Conservation (phyloP, 1,284 basidiomycete species). For the Ceratobasidium sp. region DNA sequence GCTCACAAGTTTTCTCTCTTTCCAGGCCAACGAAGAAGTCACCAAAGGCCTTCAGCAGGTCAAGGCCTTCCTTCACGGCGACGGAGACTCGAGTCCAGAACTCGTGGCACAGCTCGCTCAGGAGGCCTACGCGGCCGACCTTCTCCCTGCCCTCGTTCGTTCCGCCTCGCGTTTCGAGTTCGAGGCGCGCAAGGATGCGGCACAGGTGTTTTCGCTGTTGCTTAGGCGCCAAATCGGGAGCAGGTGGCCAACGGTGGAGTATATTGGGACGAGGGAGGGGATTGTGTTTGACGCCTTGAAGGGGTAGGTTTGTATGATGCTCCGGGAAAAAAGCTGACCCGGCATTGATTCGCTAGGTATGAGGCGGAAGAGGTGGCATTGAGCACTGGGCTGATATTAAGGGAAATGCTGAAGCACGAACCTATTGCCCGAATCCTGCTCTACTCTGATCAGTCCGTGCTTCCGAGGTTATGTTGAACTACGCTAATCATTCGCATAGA, state of each 20-base stretch:
- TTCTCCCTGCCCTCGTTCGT: conserved; percentile 81
- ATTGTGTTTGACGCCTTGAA: conserved; percentile 87
- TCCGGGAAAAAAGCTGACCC: neutral
- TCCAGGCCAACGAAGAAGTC: conserved; percentile 83
- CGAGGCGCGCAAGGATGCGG: conserved; percentile 94
- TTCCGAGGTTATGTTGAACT: neutral
- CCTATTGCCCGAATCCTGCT: conserved; percentile 88
- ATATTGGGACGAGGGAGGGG: conserved; percentile 82
- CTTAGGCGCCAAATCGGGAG: conserved; percentile 92
- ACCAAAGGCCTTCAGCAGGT: conserved; percentile 88
- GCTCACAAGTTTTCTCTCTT: conserved; percentile 5
- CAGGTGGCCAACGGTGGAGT: conserved; percentile 94
- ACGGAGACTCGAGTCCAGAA: conserved; percentile 87
- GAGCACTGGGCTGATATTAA: conserved; percentile 97
- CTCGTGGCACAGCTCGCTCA: conserved; percentile 91
- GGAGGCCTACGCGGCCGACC: conserved; percentile 91
- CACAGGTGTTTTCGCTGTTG: conserved; percentile 96
- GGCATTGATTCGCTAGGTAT: conserved; percentile 61
- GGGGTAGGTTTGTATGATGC: conserved; percentile 57
- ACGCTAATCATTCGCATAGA: conserved; percentile 56
- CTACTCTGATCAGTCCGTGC: conserved; percentile 86
- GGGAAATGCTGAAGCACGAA: conserved; percentile 97
- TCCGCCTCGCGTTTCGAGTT: conserved; percentile 91
- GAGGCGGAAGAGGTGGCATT: conserved; percentile 93
- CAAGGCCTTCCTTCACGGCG: conserved; percentile 85